These are phyloP conservation scores for Citrullus colocynthis DNA, from an alignment of 306 rosid genomes.

Conservation along the genomic window DNA sequence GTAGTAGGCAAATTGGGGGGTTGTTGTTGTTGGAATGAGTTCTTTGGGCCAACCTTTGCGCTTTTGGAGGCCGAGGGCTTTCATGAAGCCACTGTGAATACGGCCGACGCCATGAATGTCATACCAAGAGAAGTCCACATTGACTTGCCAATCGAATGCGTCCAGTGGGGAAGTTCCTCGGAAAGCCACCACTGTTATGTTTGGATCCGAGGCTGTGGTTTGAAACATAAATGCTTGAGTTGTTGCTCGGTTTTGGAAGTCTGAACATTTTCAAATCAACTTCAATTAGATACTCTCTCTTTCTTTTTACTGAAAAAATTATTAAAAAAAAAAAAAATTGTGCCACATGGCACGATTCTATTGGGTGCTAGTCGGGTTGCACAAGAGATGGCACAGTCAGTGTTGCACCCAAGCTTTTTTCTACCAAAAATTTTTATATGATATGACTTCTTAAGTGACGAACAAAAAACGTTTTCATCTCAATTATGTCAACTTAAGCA, in stretches of 20 bases:
- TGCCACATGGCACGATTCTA: too few species aligned
- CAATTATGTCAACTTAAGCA: too few species aligned
- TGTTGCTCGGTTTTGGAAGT: slow-evolving; percentile 24
- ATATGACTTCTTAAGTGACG: too few species aligned
- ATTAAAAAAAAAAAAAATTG: too few species aligned
- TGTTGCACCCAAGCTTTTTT: too few species aligned
- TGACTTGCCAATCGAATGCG: slow-evolving; percentile 39
- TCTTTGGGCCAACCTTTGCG: slow-evolving; percentile 50
- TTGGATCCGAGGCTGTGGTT: slow-evolving; percentile 27
- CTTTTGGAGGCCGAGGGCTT: slow-evolving; percentile 42
- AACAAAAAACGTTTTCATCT: too few species aligned
- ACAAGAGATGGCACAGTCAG: too few species aligned
- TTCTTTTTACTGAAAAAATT: too few species aligned
- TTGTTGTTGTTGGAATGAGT: neutral
- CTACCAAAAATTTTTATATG: too few species aligned
- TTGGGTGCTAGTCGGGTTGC: too few species aligned
- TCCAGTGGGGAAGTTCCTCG: slow-evolving; percentile 29
- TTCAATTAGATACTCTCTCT: neutral
- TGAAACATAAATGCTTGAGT: slow-evolving; percentile 44
- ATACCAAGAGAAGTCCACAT: slow-evolving; percentile 61
- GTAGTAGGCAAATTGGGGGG: slow-evolving; percentile 39
- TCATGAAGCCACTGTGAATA: slow-evolving; percentile 55
- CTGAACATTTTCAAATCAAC: slow-evolving; percentile 17
- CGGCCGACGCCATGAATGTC: slow-evolving; percentile 38
- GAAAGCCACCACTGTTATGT: slow-evolving; percentile 53